A percentile compares a stretch with the other conserved stretches of the same genome.
Conservation (phyloP, 768 basidiomycete genomes). For the Myochromella boudieri region DNA sequence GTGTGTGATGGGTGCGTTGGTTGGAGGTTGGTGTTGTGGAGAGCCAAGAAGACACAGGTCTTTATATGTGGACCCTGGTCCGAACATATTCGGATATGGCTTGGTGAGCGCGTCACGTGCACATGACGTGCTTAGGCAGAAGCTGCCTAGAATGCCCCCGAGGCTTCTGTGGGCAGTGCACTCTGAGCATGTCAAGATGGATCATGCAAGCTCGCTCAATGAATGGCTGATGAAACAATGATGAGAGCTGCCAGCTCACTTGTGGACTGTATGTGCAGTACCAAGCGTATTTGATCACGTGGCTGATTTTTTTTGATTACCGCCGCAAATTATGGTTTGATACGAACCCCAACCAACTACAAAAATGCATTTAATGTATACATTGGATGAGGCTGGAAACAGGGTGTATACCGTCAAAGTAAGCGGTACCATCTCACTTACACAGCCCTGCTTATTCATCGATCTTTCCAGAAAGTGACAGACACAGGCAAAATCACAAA, state of each 20-base stretch:
- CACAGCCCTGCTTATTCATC: neutral
- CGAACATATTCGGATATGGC: conserved; percentile 1
- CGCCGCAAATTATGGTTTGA: no score
- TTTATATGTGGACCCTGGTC: conserved; percentile 4
- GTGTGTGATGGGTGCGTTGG: conserved; percentile 4
- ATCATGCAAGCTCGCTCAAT: no score
- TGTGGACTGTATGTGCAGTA: no score
- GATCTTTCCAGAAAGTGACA: conserved; percentile 71
- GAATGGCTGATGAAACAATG: no score
- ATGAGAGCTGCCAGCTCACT: no score
- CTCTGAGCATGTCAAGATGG: no score
- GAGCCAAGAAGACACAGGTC: neutral
- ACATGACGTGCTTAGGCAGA: conserved; percentile 12
- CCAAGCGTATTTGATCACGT: no score
- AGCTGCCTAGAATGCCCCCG: neutral
- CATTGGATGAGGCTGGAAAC: conserved; percentile 70
- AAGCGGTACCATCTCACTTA: conserved; percentile 15
- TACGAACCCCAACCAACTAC: no score
- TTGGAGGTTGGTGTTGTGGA: neutral
- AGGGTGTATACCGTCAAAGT: conserved; percentile 95
- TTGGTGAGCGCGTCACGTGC: conserved; percentile 21
- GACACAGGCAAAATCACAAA: conserved; percentile 83
- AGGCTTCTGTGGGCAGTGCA: no score
- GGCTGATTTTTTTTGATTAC: no score
- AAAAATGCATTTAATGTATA: conserved; percentile 99